Conservation (phyloP, 2,329 filamentous ascomycete genomes). For the Aspergillus alliaceus region DNA sequence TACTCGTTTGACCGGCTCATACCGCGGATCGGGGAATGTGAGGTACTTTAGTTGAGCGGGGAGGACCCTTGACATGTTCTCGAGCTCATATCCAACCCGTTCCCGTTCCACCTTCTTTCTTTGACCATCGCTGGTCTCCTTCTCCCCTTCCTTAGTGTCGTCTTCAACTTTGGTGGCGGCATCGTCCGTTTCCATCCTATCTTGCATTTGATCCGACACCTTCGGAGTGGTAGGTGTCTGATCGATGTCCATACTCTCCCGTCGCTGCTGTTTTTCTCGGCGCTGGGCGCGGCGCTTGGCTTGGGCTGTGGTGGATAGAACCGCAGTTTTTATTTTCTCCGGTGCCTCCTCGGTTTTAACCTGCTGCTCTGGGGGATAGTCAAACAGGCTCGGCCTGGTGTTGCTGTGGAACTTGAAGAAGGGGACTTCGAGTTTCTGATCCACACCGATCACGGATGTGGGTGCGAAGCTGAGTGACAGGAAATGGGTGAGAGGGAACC, state of each 20-base stretch:
- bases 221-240: slow-evolving; percentile 73
- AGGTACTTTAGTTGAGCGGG: slow-evolving; percentile 94
- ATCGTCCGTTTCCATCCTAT: slow-evolving; percentile 79
- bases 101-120: slow-evolving; percentile 96
- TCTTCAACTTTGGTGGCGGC: slow-evolving; percentile 63
- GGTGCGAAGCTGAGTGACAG: slow-evolving; percentile 94
- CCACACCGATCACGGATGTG: slow-evolving; percentile 90
- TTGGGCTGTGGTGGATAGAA: slow-evolving; percentile 94
- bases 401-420: slow-evolving; percentile 95
- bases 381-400: slow-evolving; percentile 90
- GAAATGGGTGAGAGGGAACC: slow-evolving; percentile 99
- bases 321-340: slow-evolving; percentile 90
- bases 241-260: slow-evolving; percentile 96
- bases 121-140: slow-evolving; percentile 57
- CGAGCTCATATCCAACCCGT: slow-evolving; percentile 92
- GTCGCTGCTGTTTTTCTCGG: slow-evolving; percentile 84
- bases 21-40: slow-evolving; percentile 84
- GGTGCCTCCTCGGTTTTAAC: slow-evolving; percentile 92
- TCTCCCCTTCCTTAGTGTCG: slow-evolving; percentile 58
- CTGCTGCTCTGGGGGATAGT: slow-evolving; percentile 96
- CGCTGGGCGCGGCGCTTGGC: slow-evolving; percentile 92
- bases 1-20: slow-evolving; percentile 91
- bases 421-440: slow-evolving; percentile 90
- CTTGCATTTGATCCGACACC: slow-evolving; percentile 57
- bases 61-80: slow-evolving; percentile 95